A percentile compares a stretch with the other conserved stretches of the same genome.
Evolutionary conservation across 2,329 filamentous ascomycete species (phyloP).

Genomic region (Colletotrichum incanum): DNA sequence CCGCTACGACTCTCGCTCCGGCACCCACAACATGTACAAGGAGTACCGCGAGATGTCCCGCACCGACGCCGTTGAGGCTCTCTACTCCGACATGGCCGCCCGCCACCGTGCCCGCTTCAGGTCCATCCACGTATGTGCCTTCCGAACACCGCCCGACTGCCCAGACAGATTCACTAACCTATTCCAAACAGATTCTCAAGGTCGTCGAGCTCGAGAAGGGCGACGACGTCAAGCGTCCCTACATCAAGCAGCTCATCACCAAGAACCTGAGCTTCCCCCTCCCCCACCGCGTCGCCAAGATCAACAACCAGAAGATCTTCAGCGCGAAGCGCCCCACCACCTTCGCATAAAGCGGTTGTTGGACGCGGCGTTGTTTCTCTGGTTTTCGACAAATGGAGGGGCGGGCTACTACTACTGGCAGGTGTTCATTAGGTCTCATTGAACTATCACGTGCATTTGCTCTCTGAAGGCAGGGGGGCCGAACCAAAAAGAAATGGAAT

Average conservation of each 20-base stretch:
- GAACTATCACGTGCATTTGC: slow-evolving; percentile 73
- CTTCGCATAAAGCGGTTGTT: slow-evolving; percentile 84
- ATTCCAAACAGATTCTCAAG: slow-evolving; percentile 84
- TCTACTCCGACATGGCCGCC: slow-evolving; percentile 99
- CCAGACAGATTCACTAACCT: slow-evolving; percentile 18
- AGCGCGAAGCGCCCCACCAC: slow-evolving; percentile 93
- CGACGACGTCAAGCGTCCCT: slow-evolving; percentile 96
- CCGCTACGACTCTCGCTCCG: slow-evolving; percentile 99
- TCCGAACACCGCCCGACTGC: too few species aligned
- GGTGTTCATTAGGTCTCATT: slow-evolving; percentile 75
- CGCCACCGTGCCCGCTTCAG: slow-evolving; percentile 98
- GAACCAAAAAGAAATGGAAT: slow-evolving; percentile 41
- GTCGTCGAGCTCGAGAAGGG: slow-evolving; percentile 97
- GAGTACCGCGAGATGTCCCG: slow-evolving; percentile 99
- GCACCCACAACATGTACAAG: slow-evolving; percentile 99
- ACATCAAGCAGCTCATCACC: slow-evolving; percentile 98
- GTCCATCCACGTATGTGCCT: slow-evolving; percentile 90
- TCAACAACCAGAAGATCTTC: slow-evolving; percentile 91
- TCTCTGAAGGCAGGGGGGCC: slow-evolving; percentile 62
- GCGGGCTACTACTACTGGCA: slow-evolving; percentile 63
- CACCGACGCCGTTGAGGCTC: slow-evolving; percentile 93
- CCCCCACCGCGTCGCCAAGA: slow-evolving; percentile 93
- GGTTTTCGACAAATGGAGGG: slow-evolving; percentile 57
- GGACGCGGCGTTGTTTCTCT: slow-evolving; percentile 61
- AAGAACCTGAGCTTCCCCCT: slow-evolving; percentile 99